A percentile compares a stretch with the other conserved stretches of the same genome.
Evolutionary conservation across 805 yeast genomes (phyloP).

Genomic region (Yamadazyma nakazawae): DNA sequence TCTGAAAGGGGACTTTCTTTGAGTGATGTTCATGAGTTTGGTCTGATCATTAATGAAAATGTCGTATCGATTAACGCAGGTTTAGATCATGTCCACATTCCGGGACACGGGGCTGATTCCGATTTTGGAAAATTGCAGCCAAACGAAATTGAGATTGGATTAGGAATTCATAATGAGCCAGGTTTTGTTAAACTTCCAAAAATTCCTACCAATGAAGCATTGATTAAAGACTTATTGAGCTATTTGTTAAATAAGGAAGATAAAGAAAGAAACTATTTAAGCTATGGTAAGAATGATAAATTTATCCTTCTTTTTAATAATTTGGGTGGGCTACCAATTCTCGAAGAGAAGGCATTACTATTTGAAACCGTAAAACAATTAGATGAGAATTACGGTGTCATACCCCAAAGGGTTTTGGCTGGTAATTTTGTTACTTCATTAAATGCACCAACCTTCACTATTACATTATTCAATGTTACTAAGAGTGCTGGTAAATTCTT

Average conservation of each 20-base stretch:
- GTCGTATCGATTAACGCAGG: slow-evolving; percentile 36
- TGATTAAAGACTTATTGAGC: slow-evolving; percentile 23
- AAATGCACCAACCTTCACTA: slow-evolving; percentile 37
- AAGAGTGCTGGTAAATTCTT: slow-evolving; percentile 22
- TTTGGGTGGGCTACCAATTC: slow-evolving; percentile 35
- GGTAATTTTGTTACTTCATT: slow-evolving; percentile 35
- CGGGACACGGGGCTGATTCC: slow-evolving; percentile 26
- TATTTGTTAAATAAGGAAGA: slow-evolving; percentile 24
- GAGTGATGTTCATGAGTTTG: slow-evolving; percentile 25
- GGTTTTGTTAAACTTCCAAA: slow-evolving; percentile 28
- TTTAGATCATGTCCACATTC: slow-evolving; percentile 35
- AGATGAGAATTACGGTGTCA: slow-evolving; percentile 22
- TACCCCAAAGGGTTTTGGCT: slow-evolving; percentile 26
- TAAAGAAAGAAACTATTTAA: slow-evolving; percentile 28
- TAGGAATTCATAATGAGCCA: slow-evolving; percentile 41
- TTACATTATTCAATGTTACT: slow-evolving; percentile 32
- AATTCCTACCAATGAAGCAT: slow-evolving; percentile 30
- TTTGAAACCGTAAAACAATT: slow-evolving; percentile 22
- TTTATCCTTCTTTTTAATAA: slow-evolving; percentile 31
- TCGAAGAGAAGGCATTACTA: slow-evolving; percentile 29
- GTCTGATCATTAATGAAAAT: slow-evolving; percentile 21
- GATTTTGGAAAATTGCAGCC: slow-evolving; percentile 23
- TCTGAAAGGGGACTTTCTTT: slow-evolving; percentile 19
- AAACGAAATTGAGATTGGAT: slow-evolving; percentile 31
- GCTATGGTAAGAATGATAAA: slow-evolving; percentile 24